Percentiles rank a stretch among this genome's conserved stretches.
phyloP scores from a whole-genome alignment of 805 yeast genomes.

The Sungouiella thailandica region DNA sequence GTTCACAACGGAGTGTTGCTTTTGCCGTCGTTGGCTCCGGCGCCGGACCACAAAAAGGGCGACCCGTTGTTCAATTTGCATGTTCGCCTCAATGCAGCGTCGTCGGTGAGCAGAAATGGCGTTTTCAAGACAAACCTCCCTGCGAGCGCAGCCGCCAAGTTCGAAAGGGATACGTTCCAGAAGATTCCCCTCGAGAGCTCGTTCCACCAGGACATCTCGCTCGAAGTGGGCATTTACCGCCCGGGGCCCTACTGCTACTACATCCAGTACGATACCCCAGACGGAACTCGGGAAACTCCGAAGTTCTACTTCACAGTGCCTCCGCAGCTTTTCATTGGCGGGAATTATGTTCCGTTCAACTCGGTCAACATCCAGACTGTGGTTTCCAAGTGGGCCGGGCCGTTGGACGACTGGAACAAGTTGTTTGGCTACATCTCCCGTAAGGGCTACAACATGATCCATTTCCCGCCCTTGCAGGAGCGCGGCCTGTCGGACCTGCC shows the following conservation, averaged over 20 bases:
- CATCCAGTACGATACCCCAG: slow-evolving; percentile 46
- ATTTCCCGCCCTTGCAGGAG: slow-evolving; percentile 88
- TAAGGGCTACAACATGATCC: slow-evolving; percentile 93
- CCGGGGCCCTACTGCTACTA: slow-evolving; percentile 84
- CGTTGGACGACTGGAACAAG: slow-evolving; percentile 57
- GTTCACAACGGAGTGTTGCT: slow-evolving; percentile 46
- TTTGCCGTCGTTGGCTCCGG: slow-evolving; percentile 41
- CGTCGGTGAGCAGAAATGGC: slow-evolving; percentile 68
- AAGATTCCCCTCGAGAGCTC: slow-evolving; percentile 48
- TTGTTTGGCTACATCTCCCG: slow-evolving; percentile 55
- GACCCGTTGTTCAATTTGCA: slow-evolving; percentile 48
- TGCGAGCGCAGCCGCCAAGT: slow-evolving; percentile 31
- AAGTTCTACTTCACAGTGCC: slow-evolving; percentile 74
- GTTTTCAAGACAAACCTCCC: slow-evolving; percentile 73
- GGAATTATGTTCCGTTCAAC: slow-evolving; percentile 61
- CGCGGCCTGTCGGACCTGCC: slow-evolving; percentile 93
- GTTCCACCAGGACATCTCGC: slow-evolving; percentile 57
- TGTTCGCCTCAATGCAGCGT: slow-evolving; percentile 69
- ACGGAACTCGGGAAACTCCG: slow-evolving; percentile 42
- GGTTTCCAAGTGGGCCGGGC: slow-evolving; percentile 89
- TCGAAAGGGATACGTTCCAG: slow-evolving; percentile 53
- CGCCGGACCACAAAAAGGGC: slow-evolving; percentile 23
- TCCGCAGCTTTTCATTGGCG: slow-evolving; percentile 61
- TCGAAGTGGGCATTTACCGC: slow-evolving; percentile 55
- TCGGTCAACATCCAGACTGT: slow-evolving; percentile 79